phyloP scores from a whole-genome alignment of 2,329 filamentous ascomycete genomes.

The Tetracladium maxilliforme region DNA sequence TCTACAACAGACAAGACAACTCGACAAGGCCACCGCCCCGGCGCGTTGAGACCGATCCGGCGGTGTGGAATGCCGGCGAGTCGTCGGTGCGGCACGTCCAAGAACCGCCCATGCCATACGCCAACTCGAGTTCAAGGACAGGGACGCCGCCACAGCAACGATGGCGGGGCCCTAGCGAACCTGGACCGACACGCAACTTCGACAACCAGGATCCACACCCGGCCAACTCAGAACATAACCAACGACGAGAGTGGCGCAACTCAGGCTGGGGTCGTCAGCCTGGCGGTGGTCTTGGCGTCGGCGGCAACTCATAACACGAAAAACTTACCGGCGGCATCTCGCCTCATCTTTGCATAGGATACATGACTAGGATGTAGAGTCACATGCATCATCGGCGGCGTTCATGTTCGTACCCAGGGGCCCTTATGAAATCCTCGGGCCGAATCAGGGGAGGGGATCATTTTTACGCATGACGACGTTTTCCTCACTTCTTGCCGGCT shows the following conservation, averaged over 20 bases:
- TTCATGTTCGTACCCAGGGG: no score
- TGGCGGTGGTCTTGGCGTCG: constrained; percentile 16
- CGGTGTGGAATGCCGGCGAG: constrained; percentile 55
- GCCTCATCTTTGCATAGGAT: no score
- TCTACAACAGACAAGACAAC: no score
- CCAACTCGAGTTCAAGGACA: constrained; percentile 18
- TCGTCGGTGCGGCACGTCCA: constrained; percentile 69
- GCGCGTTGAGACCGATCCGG: constrained; percentile 79
- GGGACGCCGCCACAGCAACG: constrained; percentile 34
- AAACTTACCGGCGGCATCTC: no score
- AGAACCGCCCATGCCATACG: constrained; percentile 31
- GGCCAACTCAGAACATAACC: constrained; percentile 9
- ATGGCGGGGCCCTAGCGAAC: constrained; percentile 16
- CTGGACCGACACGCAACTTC: neutral
- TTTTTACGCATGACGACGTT: no score
- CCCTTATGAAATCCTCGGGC: no score
- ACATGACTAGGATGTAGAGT: no score
- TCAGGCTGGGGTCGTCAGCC: constrained; percentile 16
- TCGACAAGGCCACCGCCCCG: constrained; percentile 36
- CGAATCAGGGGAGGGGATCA: no score
- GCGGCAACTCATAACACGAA: no score
- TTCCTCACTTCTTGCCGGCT: no score
- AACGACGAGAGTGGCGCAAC: constrained; percentile 14
- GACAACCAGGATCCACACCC: constrained; percentile 11
- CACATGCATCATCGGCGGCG: no score